These are phyloP conservation scores for Naegleria fowleri DNA, from an alignment of 208 protist genomes.

Conservation along the genomic window DNA sequence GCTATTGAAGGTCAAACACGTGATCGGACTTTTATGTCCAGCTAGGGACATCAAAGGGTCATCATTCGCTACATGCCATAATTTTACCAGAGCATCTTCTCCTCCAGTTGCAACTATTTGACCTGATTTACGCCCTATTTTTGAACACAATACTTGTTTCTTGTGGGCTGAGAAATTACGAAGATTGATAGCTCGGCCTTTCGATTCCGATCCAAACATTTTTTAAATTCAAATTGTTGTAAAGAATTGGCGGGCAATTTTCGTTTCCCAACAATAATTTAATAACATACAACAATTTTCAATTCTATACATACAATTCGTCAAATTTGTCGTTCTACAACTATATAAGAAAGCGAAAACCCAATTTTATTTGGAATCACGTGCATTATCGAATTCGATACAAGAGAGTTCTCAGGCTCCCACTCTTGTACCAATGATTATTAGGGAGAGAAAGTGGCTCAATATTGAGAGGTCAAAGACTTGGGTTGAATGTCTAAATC, in stretches of 20 bases:
- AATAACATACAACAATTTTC: no score
- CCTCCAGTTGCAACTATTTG: slow-evolving; percentile 48
- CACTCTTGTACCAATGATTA: background rate
- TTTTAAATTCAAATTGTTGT: background rate
- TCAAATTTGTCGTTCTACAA: no score
- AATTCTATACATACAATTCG: no score
- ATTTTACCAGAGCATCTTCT: slow-evolving; percentile 53
- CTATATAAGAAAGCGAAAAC: no score
- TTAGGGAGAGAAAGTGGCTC: background rate
- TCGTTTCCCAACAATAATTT: no score
- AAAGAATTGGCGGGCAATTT: background rate
- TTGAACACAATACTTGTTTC: slow-evolving; percentile 40
- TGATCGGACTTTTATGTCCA: slow-evolving; percentile 41
- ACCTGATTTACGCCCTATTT: slow-evolving; percentile 40
- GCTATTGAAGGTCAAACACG: slow-evolving; percentile 43
- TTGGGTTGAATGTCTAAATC: background rate
- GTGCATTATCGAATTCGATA: no score
- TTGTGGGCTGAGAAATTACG: slow-evolving; percentile 48
- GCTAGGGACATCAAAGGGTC: slow-evolving; percentile 26
- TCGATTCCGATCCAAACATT: background rate
- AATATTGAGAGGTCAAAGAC: background rate
- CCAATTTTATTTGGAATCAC: no score
- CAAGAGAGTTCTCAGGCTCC: background rate
- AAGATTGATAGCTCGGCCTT: background rate
- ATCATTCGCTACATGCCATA: slow-evolving; percentile 42